A percentile compares a stretch with the other conserved stretches of the same genome.
phyloP scores from a whole-genome alignment of 2,329 filamentous ascomycete species.

The Scedosporium dehoogii region DNA sequence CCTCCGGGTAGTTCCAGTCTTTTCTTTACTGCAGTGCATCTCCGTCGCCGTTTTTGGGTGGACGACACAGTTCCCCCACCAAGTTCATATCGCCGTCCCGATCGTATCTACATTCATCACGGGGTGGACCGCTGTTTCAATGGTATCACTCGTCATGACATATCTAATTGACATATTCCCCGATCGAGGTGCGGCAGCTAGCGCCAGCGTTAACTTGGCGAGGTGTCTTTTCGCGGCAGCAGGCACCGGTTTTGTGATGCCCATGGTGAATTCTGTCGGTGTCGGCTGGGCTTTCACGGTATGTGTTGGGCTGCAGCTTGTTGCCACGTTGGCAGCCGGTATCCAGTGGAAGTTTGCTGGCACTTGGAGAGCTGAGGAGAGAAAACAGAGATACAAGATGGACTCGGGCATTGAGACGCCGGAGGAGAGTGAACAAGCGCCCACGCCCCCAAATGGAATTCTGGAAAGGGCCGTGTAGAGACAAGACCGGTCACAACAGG shows the following conservation, averaged over 20 bases:
- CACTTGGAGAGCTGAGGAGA: slow-evolving; percentile 22
- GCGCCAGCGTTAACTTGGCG: slow-evolving; percentile 41
- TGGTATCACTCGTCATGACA: slow-evolving; percentile 37
- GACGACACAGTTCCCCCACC: slow-evolving; percentile 32
- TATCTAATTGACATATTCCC: slow-evolving; percentile 44
- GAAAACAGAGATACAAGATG: not conserved
- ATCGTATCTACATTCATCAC: slow-evolving; percentile 40
- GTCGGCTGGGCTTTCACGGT: slow-evolving; percentile 37
- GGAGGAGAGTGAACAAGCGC: no score
- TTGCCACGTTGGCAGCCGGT: slow-evolving; percentile 32
- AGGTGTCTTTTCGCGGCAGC: slow-evolving; percentile 41
- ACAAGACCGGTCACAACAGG: no score
- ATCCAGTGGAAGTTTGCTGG: slow-evolving; percentile 32
- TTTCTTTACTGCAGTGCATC: slow-evolving; percentile 31
- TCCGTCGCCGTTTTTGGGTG: slow-evolving; percentile 42
- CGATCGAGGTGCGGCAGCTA: slow-evolving; percentile 37
- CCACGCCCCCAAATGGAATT: no score
- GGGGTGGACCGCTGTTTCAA: slow-evolving; percentile 40
- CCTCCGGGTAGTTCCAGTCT: slow-evolving; percentile 36
- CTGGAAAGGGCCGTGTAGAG: no score
- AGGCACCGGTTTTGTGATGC: slow-evolving; percentile 38
- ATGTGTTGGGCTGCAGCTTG: slow-evolving; percentile 29
- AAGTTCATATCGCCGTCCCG: slow-evolving; percentile 36
- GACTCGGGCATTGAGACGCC: no score
- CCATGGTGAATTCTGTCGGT: slow-evolving; percentile 35